phyloP scores from a whole-genome alignment of 495 filamentous ascomycete genomes.

The Neurospora sp. region DNA sequence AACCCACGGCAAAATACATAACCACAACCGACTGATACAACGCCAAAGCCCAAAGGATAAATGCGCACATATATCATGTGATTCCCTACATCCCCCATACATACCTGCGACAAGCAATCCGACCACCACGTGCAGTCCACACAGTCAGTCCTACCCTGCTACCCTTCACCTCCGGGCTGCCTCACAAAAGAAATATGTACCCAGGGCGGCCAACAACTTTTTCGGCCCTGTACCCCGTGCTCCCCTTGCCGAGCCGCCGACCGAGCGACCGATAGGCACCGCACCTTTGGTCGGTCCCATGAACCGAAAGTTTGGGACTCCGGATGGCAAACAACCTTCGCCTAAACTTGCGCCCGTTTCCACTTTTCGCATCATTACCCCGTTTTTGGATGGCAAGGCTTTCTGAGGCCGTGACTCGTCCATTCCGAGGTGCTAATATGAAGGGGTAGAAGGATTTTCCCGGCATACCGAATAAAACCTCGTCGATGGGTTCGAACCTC shows the following conservation, averaged over 20 bases:
- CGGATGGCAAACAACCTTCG: not conserved
- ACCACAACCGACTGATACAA: not conserved
- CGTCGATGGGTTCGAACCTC: not conserved
- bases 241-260: not conserved
- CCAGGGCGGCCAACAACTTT: not conserved
- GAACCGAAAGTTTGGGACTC: not conserved
- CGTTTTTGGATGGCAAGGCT: not conserved
- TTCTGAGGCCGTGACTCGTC: not conserved
- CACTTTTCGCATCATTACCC: not conserved
- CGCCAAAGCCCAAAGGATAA: not conserved
- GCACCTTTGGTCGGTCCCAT: not conserved
- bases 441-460: not conserved
- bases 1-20: not conserved
- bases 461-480: not conserved
- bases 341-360: not conserved
- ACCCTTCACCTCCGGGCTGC: not conserved
- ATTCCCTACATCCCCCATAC: not conserved
- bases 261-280: not conserved
- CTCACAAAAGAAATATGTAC: not conserved
- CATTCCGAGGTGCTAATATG: not conserved
- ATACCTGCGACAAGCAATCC: not conserved
- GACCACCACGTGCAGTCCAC: not conserved
- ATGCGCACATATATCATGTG: not conserved
- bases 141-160: not conserved
- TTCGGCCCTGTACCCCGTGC: not conserved